A percentile compares a stretch with the other conserved stretches of the same genome.
phyloP scores from a whole-genome alignment of 208 protist genomes.

The Crithidia bombi region DNA sequence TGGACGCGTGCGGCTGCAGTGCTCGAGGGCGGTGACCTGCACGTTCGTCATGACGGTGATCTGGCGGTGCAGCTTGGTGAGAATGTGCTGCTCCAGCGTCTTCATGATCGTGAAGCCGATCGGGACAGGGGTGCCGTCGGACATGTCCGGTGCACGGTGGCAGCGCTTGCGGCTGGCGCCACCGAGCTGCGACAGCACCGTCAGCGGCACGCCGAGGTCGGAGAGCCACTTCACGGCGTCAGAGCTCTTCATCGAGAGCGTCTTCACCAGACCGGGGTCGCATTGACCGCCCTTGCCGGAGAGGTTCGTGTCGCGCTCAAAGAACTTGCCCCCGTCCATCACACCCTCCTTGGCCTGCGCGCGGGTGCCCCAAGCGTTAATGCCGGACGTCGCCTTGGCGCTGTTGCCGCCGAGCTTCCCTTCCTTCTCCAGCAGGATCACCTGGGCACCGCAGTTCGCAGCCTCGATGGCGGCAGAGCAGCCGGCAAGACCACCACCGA shows the following conservation, averaged over 20 bases:
- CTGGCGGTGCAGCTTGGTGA: constrained; percentile 45
- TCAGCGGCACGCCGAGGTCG: constrained; percentile 83
- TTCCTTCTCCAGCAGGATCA: constrained; percentile 94
- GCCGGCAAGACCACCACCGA: constrained; percentile 89
- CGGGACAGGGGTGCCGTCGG: constrained; percentile 80
- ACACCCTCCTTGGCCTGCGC: constrained; percentile 80
- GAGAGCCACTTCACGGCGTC: constrained; percentile 82
- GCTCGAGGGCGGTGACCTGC: constrained; percentile 50
- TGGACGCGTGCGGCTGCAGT: constrained; percentile 29
- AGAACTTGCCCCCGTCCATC: constrained; percentile 74
- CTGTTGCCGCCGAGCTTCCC: constrained; percentile 93
- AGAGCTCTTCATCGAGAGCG: constrained; percentile 79
- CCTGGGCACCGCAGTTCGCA: constrained; percentile 78
- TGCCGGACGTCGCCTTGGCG: constrained; percentile 96
- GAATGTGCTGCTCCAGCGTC: constrained; percentile 81
- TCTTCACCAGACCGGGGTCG: constrained; percentile 82
- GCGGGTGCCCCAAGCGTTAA: constrained; percentile 92
- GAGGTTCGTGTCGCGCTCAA: constrained; percentile 81
- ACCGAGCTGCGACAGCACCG: constrained; percentile 89
- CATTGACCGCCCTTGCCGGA: constrained; percentile 72
- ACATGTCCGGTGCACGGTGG: constrained; percentile 78
- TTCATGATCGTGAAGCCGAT: constrained; percentile 93
- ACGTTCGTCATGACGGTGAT: constrained; percentile 76
- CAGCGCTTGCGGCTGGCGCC: constrained; percentile 87
- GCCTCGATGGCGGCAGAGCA: constrained; percentile 85